Evolutionary conservation across 768 basidiomycete species (phyloP), one percentile per base, ranked within the genome.

Genomic region (Lepiota brunneoincarnata): DNA sequence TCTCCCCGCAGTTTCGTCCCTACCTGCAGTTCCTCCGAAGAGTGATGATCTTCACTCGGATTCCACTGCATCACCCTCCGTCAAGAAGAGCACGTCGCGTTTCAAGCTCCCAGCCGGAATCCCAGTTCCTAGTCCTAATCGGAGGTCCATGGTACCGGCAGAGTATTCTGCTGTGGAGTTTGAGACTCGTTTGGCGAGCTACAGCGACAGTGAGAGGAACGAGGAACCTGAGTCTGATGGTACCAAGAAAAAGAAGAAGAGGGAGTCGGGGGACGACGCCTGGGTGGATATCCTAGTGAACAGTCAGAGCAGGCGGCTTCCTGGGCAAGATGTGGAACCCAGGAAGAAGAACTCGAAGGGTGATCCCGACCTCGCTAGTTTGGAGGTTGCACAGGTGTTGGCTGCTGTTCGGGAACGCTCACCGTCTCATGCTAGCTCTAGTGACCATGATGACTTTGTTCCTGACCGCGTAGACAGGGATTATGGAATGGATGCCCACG

Each of bases 281-380:
- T 92, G 91, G 90, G 89, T 93, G 38, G 91, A 93, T 68, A 93
- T 93, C 38, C 70, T 92, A 9, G 89, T 93, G 2, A 83, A 82
- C 40, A 79, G 67, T 43, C 80, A 79, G 58, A 67, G 60, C 34
- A 70, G 84, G 38, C 68, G 84, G 38, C 67, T 86, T 64, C 77
- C 64, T 1, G 78, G 75, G 6, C 86, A 87, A 64, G 86, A 86
- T 44, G 81, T 72, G 3, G 59, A 71, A 56, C 51, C 70, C 54
- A 36, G 61, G 49, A 61, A n/a, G 41, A 44, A 11, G 41, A 18
- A 52, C 67, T 59, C 51, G 61, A 59, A 59, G 63, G 63, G 69
- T 10, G 89, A 91, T 60, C 87, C 89, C 0, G 90, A 89, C 56
- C 63, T 86, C 28, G 89, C 82, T 6, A 85, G 87, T 55, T 72